Conservation (phyloP, 495 filamentous ascomycete species). For the Aspergillus sparsus region DNA sequence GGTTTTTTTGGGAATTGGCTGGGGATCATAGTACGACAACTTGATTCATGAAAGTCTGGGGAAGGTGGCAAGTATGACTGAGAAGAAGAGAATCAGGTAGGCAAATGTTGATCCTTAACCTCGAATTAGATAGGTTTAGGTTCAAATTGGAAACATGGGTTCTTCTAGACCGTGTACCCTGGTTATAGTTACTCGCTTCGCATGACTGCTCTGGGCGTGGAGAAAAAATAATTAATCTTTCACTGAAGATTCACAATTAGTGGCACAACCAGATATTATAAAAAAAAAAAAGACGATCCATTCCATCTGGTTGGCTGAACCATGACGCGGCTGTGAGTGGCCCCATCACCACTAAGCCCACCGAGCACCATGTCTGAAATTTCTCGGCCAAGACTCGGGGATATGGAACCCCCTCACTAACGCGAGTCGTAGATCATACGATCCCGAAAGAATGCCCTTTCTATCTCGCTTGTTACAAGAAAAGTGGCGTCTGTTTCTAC, state of each 20-base stretch:
- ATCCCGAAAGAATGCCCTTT: not conserved
- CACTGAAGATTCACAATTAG: not conserved
- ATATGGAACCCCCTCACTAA: no score
- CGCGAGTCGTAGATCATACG: not conserved
- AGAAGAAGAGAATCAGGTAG: not conserved
- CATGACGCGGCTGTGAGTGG: not conserved
- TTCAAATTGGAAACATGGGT: no score
- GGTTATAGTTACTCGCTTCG: no score
- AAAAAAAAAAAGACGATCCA: not conserved
- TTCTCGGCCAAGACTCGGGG: slow-evolving; percentile 17
- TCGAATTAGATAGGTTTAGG: not conserved
- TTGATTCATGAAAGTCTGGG: not conserved
- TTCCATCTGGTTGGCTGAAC: slow-evolving; percentile 13
- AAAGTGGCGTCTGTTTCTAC: not conserved
- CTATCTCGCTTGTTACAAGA: not conserved
- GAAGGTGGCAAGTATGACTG: not conserved
- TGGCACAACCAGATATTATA: not conserved
- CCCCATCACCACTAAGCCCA: not conserved
- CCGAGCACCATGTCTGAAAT: slow-evolving; percentile 8
- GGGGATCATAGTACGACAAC: not conserved
- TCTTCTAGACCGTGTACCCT: no score
- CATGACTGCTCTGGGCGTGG: no score
- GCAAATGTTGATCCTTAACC: not conserved
- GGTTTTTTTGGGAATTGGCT: not conserved
- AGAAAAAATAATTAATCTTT: not conserved